Percentiles rank a stretch among this genome's conserved stretches.
Evolutionary conservation across 2,329 filamentous ascomycete species (phyloP).

Genomic region (Dothideomycetes sp.): DNA sequence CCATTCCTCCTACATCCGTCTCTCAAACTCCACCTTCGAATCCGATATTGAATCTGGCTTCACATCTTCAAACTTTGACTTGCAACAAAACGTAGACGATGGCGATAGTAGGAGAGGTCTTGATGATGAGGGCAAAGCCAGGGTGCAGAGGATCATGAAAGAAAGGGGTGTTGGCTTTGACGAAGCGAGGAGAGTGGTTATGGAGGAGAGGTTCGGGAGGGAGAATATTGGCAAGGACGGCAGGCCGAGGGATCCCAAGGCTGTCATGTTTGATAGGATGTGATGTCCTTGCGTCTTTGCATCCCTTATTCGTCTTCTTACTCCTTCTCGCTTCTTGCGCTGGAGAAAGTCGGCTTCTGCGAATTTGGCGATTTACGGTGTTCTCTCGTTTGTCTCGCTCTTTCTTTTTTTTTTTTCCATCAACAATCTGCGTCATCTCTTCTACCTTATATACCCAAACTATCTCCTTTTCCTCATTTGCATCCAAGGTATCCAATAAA

Average conservation of each 20-base stretch:
- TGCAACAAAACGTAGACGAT: slow-evolving; percentile 67
- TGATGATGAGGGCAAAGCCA: slow-evolving; percentile 68
- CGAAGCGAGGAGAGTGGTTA: slow-evolving; percentile 77
- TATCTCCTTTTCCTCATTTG: no score
- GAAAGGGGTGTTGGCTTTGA: slow-evolving; percentile 73
- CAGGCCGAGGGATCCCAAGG: slow-evolving; percentile 81
- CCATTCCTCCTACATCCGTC: slow-evolving; percentile 58
- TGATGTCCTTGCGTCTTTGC: no score
- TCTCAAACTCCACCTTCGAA: slow-evolving; percentile 63
- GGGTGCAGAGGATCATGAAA: slow-evolving; percentile 88
- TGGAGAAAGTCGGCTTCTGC: no score
- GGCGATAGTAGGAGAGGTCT: slow-evolving; percentile 74
- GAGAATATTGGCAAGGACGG: slow-evolving; percentile 87
- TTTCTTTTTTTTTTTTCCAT: no score
- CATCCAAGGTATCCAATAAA: no score
- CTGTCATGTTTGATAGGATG: slow-evolving; percentile 63
- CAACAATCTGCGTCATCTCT: no score
- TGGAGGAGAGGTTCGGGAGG: slow-evolving; percentile 74
- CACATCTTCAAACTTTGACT: slow-evolving; percentile 72
- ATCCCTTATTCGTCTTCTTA: no score
- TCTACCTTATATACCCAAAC: no score
- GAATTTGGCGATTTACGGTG: no score
- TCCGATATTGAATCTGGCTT: slow-evolving; percentile 78
- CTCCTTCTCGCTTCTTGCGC: no score
- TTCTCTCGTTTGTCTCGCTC: no score